phyloP scores from a whole-genome alignment of 345 rosid species.

The Boechera divaricarpa region DNA sequence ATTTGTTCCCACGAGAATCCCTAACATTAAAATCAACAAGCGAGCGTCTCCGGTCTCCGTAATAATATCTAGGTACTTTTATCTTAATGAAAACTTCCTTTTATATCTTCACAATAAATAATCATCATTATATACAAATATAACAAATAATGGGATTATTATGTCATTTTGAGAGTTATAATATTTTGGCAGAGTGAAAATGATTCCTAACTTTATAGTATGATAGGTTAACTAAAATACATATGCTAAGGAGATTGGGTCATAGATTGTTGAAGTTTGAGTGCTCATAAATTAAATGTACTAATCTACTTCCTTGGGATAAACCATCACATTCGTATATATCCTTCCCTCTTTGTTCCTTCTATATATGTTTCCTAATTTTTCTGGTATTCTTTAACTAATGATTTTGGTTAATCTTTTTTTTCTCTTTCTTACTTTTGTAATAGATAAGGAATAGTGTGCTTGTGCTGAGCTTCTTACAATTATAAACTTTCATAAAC shows the following conservation, averaged over 20 bases:
- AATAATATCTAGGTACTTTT: slow-evolving; percentile 15
- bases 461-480: slow-evolving; percentile 6
- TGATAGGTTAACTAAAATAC: neutral
- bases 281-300: neutral
- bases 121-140: neutral
- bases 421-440: neutral
- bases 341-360: neutral
- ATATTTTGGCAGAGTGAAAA: neutral
- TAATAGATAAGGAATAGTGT: slow-evolving; percentile 12
- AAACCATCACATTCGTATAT: neutral
- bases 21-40: neutral
- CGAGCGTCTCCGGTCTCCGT: neutral
- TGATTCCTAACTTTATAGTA: neutral
- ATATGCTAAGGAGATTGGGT: neutral
- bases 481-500: neutral
- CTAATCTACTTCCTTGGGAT: neutral
- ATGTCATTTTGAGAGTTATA: neutral
- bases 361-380: neutral
- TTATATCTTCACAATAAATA: neutral
- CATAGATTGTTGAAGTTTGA: neutral
- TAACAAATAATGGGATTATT: neutral
- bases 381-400: neutral
- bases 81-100: neutral
- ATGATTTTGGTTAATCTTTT: neutral
- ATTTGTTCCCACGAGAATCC: slow-evolving; percentile 3